Evolutionary conservation across 2,329 filamentous ascomycete genomes (phyloP).

Genomic region (Aquanectria penicillioides): DNA sequence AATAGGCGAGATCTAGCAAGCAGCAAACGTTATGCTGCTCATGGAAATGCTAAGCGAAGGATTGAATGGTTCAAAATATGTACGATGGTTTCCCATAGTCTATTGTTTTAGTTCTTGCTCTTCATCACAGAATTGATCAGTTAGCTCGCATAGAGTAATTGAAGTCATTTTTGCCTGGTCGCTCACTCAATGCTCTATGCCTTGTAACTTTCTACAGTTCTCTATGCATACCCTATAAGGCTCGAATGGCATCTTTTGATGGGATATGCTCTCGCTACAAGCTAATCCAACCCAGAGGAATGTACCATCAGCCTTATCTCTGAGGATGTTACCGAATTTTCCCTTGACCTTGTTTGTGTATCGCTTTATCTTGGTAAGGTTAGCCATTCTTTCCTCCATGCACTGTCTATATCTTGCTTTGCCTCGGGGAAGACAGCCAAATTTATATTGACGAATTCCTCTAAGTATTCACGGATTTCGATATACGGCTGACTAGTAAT

Average conservation of each 20-base stretch:
- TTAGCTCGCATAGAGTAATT: no score
- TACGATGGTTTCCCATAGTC: no score
- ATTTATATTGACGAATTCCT: conserved; percentile 31
- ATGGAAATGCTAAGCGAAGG: no score
- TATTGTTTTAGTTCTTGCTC: not conserved
- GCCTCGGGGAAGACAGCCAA: conserved; percentile 33
- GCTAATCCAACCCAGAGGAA: conserved; percentile 40
- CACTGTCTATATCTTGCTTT: conserved; percentile 30
- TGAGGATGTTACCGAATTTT: conserved; percentile 29
- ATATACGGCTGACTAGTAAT: conserved; percentile 33
- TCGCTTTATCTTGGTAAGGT: conserved; percentile 24
- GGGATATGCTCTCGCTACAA: conserved; percentile 28
- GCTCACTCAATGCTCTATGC: no score
- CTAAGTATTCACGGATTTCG: conserved; percentile 8
- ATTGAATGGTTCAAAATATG: no score
- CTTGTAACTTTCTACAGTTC: conserved; percentile 23
- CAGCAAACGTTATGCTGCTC: no score
- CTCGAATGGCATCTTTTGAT: conserved; percentile 34
- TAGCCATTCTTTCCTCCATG: conserved; percentile 30
- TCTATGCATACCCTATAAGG: conserved; percentile 32
- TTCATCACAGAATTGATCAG: not conserved
- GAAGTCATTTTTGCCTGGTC: no score
- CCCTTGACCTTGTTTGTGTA: conserved; percentile 27
- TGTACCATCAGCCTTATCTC: conserved; percentile 34
- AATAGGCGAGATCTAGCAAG: no score